These are phyloP conservation scores for Naganishia sp. DNA, from an alignment of 1,284 basidiomycete species.

Conservation along the genomic window DNA sequence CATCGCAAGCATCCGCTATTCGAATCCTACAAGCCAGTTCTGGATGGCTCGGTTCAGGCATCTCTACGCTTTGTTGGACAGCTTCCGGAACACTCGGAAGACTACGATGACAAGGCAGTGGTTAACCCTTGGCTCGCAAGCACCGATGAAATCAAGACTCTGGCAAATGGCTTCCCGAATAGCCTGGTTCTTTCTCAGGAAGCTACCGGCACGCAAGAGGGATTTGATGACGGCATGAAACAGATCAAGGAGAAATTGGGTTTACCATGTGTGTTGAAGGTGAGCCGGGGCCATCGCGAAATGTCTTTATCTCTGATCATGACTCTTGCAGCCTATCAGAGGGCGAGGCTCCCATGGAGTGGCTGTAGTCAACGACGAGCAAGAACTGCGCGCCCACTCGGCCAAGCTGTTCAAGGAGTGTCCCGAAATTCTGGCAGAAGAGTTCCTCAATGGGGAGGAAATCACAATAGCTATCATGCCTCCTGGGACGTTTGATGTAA, in stretches of 20 bases:
- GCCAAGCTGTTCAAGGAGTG: slow-evolving; percentile 38
- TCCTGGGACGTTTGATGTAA: slow-evolving; percentile 41
- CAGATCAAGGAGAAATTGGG: slow-evolving; percentile 9
- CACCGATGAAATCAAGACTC: slow-evolving; percentile 8
- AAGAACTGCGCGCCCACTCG: slow-evolving; percentile 34
- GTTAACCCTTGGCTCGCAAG: slow-evolving; percentile 41
- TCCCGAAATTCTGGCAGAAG: slow-evolving; percentile 38
- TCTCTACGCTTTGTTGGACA: slow-evolving; percentile 40
- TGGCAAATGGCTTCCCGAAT: slow-evolving; percentile 17
- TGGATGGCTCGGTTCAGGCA: not conserved
- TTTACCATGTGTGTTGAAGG: slow-evolving; percentile 19
- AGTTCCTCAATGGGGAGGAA: slow-evolving; percentile 42
- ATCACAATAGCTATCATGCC: slow-evolving; percentile 46
- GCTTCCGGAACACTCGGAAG: slow-evolving; percentile 37
- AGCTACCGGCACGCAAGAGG: not conserved
- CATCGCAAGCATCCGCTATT: slow-evolving; percentile 42
- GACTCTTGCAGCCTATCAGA: slow-evolving; percentile 38
- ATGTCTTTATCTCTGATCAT: not conserved
- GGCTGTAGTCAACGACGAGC: slow-evolving; percentile 30
- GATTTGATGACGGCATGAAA: slow-evolving; percentile 17
- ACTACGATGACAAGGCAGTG: slow-evolving; percentile 44
- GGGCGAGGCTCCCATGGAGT: slow-evolving; percentile 46
- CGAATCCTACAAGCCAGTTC: slow-evolving; percentile 32
- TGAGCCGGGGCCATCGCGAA: not conserved
- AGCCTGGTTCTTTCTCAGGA: slow-evolving; percentile 19